Evolutionary conservation across 2,329 filamentous ascomycete species (phyloP).

Genomic region (Pseudopithomyces chartarum): DNA sequence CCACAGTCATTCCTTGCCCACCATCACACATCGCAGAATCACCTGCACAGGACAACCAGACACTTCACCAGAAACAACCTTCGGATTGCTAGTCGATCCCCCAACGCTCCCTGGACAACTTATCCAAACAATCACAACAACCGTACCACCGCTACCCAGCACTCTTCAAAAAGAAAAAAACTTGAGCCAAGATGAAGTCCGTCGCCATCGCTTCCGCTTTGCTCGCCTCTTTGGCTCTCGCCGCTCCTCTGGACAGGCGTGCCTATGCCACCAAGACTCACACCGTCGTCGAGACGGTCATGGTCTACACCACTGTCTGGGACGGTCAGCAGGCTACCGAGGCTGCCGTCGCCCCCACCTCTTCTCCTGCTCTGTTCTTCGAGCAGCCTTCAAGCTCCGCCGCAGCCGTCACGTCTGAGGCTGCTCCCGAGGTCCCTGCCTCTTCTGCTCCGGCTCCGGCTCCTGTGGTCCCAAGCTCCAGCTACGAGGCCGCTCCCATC

Average conservation of each 20-base stretch:
- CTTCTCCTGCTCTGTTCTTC: constrained; percentile 25
- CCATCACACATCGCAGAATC: constrained; percentile 9
- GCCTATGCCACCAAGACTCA: constrained; percentile 41
- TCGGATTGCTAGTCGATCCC: constrained; percentile 43
- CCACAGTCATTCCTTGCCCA: constrained; percentile 35
- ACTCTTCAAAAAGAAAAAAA: constrained; percentile 18
- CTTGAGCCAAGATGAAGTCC: constrained; percentile 42
- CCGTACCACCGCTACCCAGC: constrained; percentile 24
- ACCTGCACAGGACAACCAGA: constrained; percentile 9
- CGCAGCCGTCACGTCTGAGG: constrained; percentile 15
- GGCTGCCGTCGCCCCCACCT: constrained; percentile 8
- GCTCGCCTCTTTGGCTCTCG: constrained; percentile 40
- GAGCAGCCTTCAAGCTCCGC: constrained; percentile 25
- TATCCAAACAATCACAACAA: constrained; percentile 18
- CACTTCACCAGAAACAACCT: constrained; percentile 4
- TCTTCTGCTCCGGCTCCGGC: constrained; percentile 10
- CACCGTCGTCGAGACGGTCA: constrained; percentile 38
- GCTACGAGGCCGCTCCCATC: constrained; percentile 10
- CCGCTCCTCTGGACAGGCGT: constrained; percentile 42
- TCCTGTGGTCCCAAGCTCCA: background rate
- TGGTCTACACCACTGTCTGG: constrained; percentile 44
- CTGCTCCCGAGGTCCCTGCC: constrained; percentile 1
- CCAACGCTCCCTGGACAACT: constrained; percentile 25
- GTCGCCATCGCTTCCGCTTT: constrained; percentile 41
- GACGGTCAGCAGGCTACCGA: constrained; percentile 25